These are phyloP conservation scores for Linnemannia zychae DNA, from an alignment of 192 early-diverging fungal species.

Conservation along the genomic window DNA sequence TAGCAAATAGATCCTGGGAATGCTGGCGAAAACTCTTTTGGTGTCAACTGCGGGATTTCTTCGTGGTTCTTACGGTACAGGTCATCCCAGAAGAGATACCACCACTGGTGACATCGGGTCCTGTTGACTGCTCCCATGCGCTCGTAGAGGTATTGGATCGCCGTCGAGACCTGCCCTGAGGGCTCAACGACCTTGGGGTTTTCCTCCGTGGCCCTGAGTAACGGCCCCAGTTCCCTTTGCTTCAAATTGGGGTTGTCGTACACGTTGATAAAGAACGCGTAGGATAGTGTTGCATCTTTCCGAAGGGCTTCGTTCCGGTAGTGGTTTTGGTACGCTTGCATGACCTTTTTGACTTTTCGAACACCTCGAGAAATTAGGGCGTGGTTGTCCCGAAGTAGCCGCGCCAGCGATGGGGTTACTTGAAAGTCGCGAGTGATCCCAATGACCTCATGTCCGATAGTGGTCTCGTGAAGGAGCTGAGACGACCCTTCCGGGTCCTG, in stretches of 20 bases:
- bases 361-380: conserved; percentile 63
- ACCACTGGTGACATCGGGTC: conserved; percentile 62
- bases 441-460: conserved; percentile 58
- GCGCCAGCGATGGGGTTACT: conserved; percentile 63
- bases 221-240: conserved; percentile 34
- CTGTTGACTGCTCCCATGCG: conserved; percentile 55
- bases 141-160: conserved; percentile 58
- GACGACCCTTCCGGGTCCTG: conserved; percentile 49
- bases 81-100: conserved; percentile 82
- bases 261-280: conserved; percentile 62
- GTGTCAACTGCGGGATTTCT: conserved; percentile 60
- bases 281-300: conserved; percentile 64
- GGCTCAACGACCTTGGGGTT: conserved; percentile 48
- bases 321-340: conserved; percentile 61
- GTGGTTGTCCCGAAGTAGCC: conserved; percentile 69
- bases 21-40: conserved; percentile 72
- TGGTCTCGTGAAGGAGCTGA: conserved; percentile 45
- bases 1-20: conserved; percentile 73
- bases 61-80: conserved; percentile 70
- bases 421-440: conserved; percentile 67
- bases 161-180: conserved; percentile 18
- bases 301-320: conserved; percentile 63
- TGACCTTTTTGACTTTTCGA: conserved; percentile 42
- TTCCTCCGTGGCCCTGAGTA: conserved; percentile 53
- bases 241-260: conserved; percentile 60